These are phyloP conservation scores for Magnaporthiopsis incrustans DNA, from an alignment of 2,329 filamentous ascomycete genomes.

Conservation along the genomic window DNA sequence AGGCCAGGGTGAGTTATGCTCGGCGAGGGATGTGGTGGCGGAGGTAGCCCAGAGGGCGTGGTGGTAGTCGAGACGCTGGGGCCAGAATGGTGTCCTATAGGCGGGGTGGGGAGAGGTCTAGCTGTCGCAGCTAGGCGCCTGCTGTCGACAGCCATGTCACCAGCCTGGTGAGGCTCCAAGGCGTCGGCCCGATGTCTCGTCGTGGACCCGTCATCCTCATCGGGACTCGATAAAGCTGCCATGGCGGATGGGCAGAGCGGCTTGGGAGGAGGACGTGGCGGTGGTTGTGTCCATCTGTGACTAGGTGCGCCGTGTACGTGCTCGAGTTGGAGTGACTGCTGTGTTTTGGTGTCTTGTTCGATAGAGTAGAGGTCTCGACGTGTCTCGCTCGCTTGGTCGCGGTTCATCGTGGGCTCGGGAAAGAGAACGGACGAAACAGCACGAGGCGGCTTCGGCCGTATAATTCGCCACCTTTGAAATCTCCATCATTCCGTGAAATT, in stretches of 20 bases:
- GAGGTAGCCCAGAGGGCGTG: not conserved
- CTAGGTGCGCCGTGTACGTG: not conserved
- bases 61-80: not conserved
- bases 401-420: not conserved
- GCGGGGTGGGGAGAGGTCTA: not conserved
- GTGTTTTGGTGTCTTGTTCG: not conserved
- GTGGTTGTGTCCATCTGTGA: not conserved
- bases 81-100: not conserved
- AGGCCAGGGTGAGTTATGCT: not conserved
- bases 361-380: not conserved
- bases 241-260: not conserved
- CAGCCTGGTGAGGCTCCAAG: not conserved
- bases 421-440: not conserved
- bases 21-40: not conserved
- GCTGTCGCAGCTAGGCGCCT: not conserved
- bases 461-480: not conserved
- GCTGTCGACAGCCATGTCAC: not conserved
- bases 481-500: not conserved
- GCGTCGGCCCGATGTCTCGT: not conserved
- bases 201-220: not conserved
- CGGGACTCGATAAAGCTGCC: not conserved
- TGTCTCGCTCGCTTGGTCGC: not conserved
- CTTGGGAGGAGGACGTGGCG: not conserved
- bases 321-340: not conserved
- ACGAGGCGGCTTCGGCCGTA: not conserved